Evolutionary conservation across 805 yeast genomes (phyloP).

Genomic region (Monosporozyma solicola): DNA sequence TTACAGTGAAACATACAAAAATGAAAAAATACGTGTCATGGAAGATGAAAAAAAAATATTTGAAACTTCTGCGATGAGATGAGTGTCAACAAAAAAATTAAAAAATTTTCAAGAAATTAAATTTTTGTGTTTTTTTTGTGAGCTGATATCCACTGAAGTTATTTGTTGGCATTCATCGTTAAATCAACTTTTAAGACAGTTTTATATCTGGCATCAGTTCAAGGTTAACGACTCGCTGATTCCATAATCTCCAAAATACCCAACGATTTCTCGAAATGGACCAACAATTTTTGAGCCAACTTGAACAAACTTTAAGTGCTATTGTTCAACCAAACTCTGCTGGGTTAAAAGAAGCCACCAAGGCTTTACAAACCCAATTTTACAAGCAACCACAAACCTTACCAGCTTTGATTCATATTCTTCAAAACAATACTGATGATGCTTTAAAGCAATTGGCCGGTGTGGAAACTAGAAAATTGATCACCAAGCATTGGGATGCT

Average conservation of each 20-base stretch:
- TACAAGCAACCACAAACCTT: constrained; percentile 63
- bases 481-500: constrained; percentile 57
- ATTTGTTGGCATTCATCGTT: neutral
- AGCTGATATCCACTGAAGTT: neutral
- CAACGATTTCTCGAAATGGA: constrained; percentile 40
- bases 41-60: neutral
- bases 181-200: neutral
- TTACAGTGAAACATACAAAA: neutral
- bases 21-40: neutral
- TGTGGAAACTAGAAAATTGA: constrained; percentile 86
- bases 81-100: constrained; percentile 6
- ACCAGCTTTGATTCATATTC: constrained; percentile 74
- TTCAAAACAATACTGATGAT: constrained; percentile 59
- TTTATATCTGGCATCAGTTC: neutral
- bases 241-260: neutral
- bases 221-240: neutral
- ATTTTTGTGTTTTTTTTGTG: neutral
- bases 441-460: constrained; percentile 88
- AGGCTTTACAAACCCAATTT: constrained; percentile 60
- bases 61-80: constrained; percentile 19
- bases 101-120: neutral
- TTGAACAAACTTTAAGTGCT: constrained; percentile 72
- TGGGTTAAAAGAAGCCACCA: constrained; percentile 76
- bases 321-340: constrained; percentile 75
- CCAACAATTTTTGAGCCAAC: constrained; percentile 53